phyloP scores from a whole-genome alignment of 164 flowering plant genomes.

The Nymphaea colorata region DNA sequence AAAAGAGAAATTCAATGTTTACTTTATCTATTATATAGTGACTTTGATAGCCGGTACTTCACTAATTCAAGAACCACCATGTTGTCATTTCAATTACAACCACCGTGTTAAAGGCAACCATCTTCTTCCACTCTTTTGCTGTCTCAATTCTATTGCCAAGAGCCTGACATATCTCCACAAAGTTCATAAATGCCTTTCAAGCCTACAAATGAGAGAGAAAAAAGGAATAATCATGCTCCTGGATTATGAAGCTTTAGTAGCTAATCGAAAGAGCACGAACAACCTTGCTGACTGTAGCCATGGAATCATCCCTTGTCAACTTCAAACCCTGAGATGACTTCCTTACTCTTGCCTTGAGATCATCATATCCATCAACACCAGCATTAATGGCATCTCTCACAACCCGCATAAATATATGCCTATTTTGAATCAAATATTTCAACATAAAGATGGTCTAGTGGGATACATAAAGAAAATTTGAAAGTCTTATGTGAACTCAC shows the following conservation, averaged over 20 bases:
- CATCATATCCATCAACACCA: slow-evolving; percentile 87
- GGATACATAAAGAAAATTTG: no score
- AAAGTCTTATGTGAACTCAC: no score
- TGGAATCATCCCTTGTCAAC: slow-evolving; percentile 71
- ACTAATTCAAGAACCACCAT: slow-evolving; percentile 70
- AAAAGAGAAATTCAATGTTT: no score
- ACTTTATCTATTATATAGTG: slow-evolving; percentile 15
- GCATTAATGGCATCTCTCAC: slow-evolving; percentile 75
- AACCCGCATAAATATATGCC: slow-evolving; percentile 30
- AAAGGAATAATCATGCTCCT: neutral
- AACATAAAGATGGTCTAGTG: no score
- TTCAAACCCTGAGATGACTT: slow-evolving; percentile 92
- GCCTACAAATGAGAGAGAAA: slow-evolving; percentile 33
- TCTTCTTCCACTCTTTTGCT: slow-evolving; percentile 75
- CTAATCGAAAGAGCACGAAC: slow-evolving; percentile 32
- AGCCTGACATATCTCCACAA: slow-evolving; percentile 48
- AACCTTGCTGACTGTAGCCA: slow-evolving; percentile 86
- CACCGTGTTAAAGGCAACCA: slow-evolving; percentile 73
- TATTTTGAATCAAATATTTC: no score
- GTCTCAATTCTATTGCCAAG: slow-evolving; percentile 56
- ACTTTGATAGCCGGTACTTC: slow-evolving; percentile 49
- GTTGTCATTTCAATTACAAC: slow-evolving; percentile 75
- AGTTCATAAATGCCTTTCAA: slow-evolving; percentile 50
- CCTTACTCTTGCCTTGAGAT: slow-evolving; percentile 46
- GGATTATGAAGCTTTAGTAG: neutral